A percentile compares a stretch with the other conserved stretches of the same genome.
Conservation (phyloP, 169 alveolate species). For the Plasmodium sp. region DNA sequence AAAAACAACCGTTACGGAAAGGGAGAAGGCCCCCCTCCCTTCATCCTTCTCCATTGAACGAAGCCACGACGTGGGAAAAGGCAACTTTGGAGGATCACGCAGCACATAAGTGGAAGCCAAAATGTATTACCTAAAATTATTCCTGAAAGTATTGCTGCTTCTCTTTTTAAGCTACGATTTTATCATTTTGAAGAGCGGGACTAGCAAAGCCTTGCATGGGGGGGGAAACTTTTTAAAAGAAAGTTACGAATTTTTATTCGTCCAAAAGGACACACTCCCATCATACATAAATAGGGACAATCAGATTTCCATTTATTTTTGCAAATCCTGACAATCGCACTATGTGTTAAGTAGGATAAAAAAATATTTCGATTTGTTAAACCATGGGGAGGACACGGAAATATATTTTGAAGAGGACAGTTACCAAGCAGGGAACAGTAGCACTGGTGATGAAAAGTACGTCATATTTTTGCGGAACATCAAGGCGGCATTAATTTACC, state of each 20-base stretch:
- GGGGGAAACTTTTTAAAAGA: constrained; percentile 24
- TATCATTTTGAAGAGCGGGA: constrained; percentile 27
- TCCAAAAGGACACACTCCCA: constrained; percentile 39
- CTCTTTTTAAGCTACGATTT: constrained; percentile 66
- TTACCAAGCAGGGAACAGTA: not conserved
- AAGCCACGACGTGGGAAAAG: not conserved
- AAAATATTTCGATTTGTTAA: constrained; percentile 36
- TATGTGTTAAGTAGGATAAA: constrained; percentile 42
- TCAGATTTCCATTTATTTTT: constrained; percentile 55
- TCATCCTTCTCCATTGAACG: not conserved
- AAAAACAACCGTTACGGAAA: not conserved
- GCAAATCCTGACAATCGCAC: constrained; percentile 66
- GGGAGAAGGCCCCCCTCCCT: too few relatives aligned
- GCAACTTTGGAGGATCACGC: not conserved
- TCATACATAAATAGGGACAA: constrained; percentile 41
- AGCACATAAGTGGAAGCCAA: not conserved
- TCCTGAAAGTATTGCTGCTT: constrained; percentile 10
- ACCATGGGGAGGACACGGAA: constrained; percentile 46
- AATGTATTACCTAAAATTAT: constrained; percentile 16
- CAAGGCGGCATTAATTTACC: constrained; percentile 22
- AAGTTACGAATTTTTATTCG: constrained; percentile 39
- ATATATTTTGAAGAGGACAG: constrained; percentile 26
- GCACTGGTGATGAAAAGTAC: constrained; percentile 2
- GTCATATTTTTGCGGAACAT: constrained; percentile 28
- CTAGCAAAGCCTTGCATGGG: not conserved